Conservation (phyloP, 2,329 filamentous ascomycete species). For the Geoglossum cookeanum region DNA sequence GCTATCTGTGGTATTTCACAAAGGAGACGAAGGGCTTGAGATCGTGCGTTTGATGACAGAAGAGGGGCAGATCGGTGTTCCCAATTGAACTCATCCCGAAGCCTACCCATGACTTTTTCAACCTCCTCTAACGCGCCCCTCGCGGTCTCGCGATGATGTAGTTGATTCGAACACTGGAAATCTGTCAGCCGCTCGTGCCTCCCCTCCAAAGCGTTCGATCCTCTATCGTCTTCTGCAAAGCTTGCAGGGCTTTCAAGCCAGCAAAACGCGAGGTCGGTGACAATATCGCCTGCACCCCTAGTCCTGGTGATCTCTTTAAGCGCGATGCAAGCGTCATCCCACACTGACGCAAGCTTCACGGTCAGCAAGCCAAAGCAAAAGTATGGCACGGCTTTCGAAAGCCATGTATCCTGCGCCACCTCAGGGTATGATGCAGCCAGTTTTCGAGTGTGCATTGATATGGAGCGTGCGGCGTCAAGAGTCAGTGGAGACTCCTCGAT, state of each 20-base stretch:
- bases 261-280: slow-evolving; percentile 53
- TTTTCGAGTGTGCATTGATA: slow-evolving; percentile 74
- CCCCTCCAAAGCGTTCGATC: slow-evolving; percentile 30
- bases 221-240: slow-evolving; percentile 28
- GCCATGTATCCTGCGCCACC: slow-evolving; percentile 39
- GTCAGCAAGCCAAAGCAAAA: slow-evolving; percentile 85
- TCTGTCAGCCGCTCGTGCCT: slow-evolving; percentile 33
- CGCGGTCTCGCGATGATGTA: slow-evolving; percentile 35
- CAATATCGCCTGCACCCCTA: slow-evolving; percentile 50
- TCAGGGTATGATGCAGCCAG: slow-evolving; percentile 46
- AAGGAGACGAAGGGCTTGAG: slow-evolving; percentile 64
- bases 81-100: slow-evolving; percentile 44
- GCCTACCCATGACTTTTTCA: slow-evolving; percentile 33
- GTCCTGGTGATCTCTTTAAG: slow-evolving; percentile 56
- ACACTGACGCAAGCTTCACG: slow-evolving; percentile 64
- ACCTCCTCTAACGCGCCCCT: slow-evolving; percentile 33
- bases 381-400: slow-evolving; percentile 52
- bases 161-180: slow-evolving; percentile 70
- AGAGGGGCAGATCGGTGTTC: slow-evolving; percentile 26
- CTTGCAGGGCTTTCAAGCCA: slow-evolving; percentile 38
- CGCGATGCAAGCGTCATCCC: slow-evolving; percentile 64
- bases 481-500: slow-evolving; percentile 65
- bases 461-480: slow-evolving; percentile 53
- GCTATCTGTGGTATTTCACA: slow-evolving; percentile 54
- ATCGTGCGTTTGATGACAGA: slow-evolving; percentile 38